Evolutionary conservation across 352 stramenopile genomes (phyloP).

Genomic region (Phytophthora boehmeriae): DNA sequence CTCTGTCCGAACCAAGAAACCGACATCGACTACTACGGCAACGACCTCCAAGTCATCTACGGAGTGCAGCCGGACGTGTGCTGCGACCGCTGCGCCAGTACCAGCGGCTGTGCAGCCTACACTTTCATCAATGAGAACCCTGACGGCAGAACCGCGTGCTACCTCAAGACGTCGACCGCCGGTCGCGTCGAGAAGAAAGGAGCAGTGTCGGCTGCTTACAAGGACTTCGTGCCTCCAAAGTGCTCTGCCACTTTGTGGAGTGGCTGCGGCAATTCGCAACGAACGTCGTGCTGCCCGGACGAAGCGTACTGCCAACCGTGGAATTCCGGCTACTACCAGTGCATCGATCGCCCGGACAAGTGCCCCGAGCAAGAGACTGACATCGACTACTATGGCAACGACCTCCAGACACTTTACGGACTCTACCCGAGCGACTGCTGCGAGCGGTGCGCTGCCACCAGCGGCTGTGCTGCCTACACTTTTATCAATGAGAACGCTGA

Average conservation of each 20-base stretch:
- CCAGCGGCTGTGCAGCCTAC: conserved; percentile 53
- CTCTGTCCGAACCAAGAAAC: conserved; percentile 55
- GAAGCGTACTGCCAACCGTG: conserved; percentile 59
- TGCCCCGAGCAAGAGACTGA: conserved; percentile 51
- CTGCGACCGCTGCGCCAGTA: conserved; percentile 45
- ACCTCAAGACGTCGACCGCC: conserved; percentile 50
- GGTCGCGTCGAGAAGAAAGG: conserved; percentile 36
- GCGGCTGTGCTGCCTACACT: conserved; percentile 58
- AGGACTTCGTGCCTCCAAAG: conserved; percentile 19
- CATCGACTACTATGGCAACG: conserved; percentile 58
- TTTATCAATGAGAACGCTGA: conserved; percentile 65
- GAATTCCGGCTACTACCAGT: conserved; percentile 63
- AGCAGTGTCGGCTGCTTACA: conserved; percentile 33
- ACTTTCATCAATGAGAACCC: conserved; percentile 69
- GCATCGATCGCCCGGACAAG: conserved; percentile 34
- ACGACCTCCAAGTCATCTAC: conserved; percentile 53
- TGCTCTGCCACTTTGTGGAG: conserved; percentile 19
- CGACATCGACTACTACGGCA: conserved; percentile 59
- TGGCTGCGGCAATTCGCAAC: conserved; percentile 23
- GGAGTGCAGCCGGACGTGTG: conserved; percentile 41
- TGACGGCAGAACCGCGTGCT: conserved; percentile 56
- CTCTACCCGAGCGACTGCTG: conserved; percentile 45
- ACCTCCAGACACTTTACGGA: conserved; percentile 48
- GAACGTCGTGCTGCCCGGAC: conserved; percentile 35
- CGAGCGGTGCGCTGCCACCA: conserved; percentile 45